Evolutionary conservation across 306 rosid species (phyloP).

Genomic region (Benincasa hispida): DNA sequence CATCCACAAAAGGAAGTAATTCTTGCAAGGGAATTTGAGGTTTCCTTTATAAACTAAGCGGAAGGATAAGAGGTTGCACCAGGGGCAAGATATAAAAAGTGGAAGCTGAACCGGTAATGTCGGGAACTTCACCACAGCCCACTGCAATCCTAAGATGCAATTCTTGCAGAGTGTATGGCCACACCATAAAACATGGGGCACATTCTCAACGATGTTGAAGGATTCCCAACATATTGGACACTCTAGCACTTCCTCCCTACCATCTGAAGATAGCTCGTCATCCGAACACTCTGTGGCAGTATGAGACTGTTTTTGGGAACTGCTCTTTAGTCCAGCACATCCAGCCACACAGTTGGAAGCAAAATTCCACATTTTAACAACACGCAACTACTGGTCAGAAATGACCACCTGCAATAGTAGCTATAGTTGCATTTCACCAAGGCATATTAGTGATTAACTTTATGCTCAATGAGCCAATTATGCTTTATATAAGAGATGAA

Average conservation of each 20-base stretch:
- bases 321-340: constrained; percentile 40
- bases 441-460: neutral
- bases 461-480: neutral
- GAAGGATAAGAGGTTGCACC: constrained; percentile 91
- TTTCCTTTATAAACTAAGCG: constrained; percentile 71
- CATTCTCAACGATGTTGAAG: constrained; percentile 89
- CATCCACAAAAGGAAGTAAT: constrained; percentile 99
- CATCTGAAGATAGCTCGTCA: constrained; percentile 67
- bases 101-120: constrained; percentile 92
- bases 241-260: constrained; percentile 90
- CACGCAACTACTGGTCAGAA: neutral
- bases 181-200: constrained; percentile 95
- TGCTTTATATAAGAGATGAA: constrained; percentile 8
- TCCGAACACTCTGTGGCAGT: constrained; percentile 68
- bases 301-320: constrained; percentile 32
- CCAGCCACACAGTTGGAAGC: constrained; percentile 80
- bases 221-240: constrained; percentile 98
- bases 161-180: constrained; percentile 98
- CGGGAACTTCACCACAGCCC: constrained; percentile 94
- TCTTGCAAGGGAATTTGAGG: constrained; percentile 83
- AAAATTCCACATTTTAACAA: constrained; percentile 74
- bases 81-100: constrained; percentile 88
- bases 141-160: constrained; percentile 83
- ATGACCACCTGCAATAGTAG: neutral
- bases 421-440: neutral